Evolutionary conservation across 257 asterid species (phyloP), one percentile per base, ranked within the genome.

Genomic region (Pogostemon cablin): DNA sequence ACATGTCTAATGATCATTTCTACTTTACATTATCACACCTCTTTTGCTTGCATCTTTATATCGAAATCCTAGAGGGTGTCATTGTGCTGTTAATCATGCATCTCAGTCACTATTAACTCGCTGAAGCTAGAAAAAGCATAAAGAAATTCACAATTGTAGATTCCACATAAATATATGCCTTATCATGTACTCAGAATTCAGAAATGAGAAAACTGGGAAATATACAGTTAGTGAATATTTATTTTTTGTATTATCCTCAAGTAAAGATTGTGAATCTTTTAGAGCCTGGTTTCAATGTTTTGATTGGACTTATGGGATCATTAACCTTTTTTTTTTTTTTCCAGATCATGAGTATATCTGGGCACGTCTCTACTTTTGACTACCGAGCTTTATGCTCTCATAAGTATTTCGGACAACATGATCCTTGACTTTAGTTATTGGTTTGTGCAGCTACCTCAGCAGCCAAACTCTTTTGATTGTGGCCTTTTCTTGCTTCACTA

Each of bases 401-500:
- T 10, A 39, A 70, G 49, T 72, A 32, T 12, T 77, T 60, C 65
- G 64, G 63, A 53, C 34, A 52, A 57, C 64, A 3, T 53, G 67
- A 69, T 73, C 60, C 61, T 81, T 76, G 68, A 76, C 73, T 76
- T 65, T 43, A 52, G 57, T 61, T 64, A 52, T 39, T 69, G 53
- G 37, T 71, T 62, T 59, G 63, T 80, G 95, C 89, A 91, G 97
- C 77, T 93, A 68, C 99, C 99, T 0, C 99, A 93, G 77, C 99
- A 93, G 85, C 98, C 78, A 74, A 93, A 93, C 71, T 79, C 82
- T 12, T 93, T 65, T 55, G 99, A 93, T 74, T 93, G 99, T 76
- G 99, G 98, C 70, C 96, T 93, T 77, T 93, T 91, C 83, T 82
- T 93, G 77, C 99, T 93, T 59, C 99, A 93, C 80, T 89, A 87